A percentile compares a stretch with the other conserved stretches of the same genome.
phyloP scores from a whole-genome alignment of 2,329 filamentous ascomycete species.

The Trichoderma sp. region DNA sequence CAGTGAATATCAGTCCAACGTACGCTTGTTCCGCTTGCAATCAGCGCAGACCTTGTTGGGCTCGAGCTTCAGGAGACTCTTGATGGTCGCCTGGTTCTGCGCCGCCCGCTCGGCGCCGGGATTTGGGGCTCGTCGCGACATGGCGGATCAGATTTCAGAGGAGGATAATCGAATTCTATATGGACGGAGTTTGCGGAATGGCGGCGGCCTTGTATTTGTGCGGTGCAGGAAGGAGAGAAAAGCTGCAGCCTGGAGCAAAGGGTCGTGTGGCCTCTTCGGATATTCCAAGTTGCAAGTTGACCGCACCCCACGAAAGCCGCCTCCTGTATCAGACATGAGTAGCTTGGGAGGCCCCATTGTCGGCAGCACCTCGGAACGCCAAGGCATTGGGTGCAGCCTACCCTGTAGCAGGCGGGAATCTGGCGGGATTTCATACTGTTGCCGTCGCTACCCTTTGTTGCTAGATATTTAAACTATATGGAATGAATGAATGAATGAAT shows the following conservation, averaged over 20 bases:
- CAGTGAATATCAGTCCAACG: constrained; percentile 32
- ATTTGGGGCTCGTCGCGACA: constrained; percentile 77
- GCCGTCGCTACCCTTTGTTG: not conserved
- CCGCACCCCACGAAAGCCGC: constrained; percentile 17
- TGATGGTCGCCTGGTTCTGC: constrained; percentile 90
- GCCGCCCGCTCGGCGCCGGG: constrained; percentile 82
- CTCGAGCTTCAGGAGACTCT: constrained; percentile 90
- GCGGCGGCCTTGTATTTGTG: not conserved
- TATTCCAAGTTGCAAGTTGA: constrained; percentile 16
- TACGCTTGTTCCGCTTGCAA: constrained; percentile 98
- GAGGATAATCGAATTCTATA: not conserved
- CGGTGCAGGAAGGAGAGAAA: not conserved
- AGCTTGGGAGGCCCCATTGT: not conserved
- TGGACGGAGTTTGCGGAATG: not conserved
- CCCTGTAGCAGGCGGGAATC: not conserved
- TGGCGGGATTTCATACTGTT: not conserved
- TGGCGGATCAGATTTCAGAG: constrained; percentile 37
- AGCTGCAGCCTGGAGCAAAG: constrained; percentile 17
- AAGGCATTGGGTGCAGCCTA: not conserved
- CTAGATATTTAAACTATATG: not conserved
- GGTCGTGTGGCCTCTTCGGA: constrained; percentile 13
- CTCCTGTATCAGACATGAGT: constrained; percentile 15
- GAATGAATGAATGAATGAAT: not conserved
- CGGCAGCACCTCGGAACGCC: constrained; percentile 1
- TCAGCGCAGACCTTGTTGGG: constrained; percentile 96